Conservation (phyloP, 2,329 filamentous ascomycete genomes). For the Diaporthe amygdali region DNA sequence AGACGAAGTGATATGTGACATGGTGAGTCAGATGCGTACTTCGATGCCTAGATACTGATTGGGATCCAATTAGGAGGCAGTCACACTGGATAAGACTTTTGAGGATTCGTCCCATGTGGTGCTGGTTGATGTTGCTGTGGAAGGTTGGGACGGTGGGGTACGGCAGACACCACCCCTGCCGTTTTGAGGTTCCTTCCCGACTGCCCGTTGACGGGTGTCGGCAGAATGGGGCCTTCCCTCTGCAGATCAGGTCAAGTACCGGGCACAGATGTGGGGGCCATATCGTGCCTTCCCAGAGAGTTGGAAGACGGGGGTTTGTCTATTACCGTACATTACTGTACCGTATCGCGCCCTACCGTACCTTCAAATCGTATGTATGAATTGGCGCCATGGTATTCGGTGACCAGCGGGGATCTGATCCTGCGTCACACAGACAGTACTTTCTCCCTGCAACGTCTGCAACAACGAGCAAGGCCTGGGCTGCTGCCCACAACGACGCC, state of each 20-base stretch:
- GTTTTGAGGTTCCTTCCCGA: constrained; percentile 4
- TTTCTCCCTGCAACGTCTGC: background rate
- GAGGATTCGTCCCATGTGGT: background rate
- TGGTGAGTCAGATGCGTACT: too few relatives aligned
- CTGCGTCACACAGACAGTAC: too few relatives aligned
- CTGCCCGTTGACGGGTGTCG: background rate
- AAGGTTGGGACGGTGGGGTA: background rate
- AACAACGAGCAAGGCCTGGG: background rate
- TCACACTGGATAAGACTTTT: too few relatives aligned
- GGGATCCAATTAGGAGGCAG: too few relatives aligned
- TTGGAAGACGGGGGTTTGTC: background rate
- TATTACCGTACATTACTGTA: background rate
- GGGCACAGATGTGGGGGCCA: background rate
- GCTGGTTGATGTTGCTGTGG: background rate
- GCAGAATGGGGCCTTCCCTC: background rate
- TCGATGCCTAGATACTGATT: background rate
- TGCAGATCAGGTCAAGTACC: constrained; percentile 6
- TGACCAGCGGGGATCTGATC: too few relatives aligned
- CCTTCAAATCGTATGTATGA: background rate
- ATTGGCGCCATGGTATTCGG: too few relatives aligned
- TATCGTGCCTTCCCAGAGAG: background rate
- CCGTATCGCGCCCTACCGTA: too few relatives aligned
- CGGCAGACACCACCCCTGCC: background rate
- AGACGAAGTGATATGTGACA: background rate
- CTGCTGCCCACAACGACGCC: background rate